These are phyloP conservation scores for Dendrobium huoshanense DNA, from an alignment of 106 monocot genomes.

Conservation along the genomic window DNA sequence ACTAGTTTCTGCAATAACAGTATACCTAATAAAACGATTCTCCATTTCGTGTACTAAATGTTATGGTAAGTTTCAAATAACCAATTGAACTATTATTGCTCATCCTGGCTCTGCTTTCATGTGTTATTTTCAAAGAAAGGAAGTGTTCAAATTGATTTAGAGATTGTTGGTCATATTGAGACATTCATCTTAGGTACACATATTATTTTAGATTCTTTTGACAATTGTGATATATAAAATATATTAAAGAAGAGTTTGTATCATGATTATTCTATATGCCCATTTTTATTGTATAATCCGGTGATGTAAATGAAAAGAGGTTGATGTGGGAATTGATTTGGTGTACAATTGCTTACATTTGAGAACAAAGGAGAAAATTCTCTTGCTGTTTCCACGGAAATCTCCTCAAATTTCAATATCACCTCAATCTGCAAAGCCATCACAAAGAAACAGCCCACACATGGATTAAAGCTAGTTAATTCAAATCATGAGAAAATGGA, in stretches of 20 bases:
- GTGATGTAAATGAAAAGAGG: background rate
- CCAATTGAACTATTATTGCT: too few species aligned
- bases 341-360: conserved; percentile 26
- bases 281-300: too few species aligned
- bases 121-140: too few species aligned
- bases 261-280: too few species aligned
- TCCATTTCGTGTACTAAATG: too few species aligned
- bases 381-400: conserved; percentile 57
- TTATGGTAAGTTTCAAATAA: too few species aligned
- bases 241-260: background rate
- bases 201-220: background rate
- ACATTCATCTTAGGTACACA: background rate
- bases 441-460: background rate
- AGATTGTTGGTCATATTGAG: background rate
- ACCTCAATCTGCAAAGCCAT: conserved; percentile 59
- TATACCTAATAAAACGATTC: too few species aligned
- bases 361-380: conserved; percentile 64
- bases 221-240: background rate
- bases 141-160: too few species aligned
- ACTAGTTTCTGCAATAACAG: too few species aligned
- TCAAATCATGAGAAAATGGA: background rate
- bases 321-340: background rate
- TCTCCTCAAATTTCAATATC: conserved; percentile 87
- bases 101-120: too few species aligned
- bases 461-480: background rate